Evolutionary conservation across 2,329 filamentous ascomycete genomes (phyloP).

Genomic region (Cladosporium sp.): DNA sequence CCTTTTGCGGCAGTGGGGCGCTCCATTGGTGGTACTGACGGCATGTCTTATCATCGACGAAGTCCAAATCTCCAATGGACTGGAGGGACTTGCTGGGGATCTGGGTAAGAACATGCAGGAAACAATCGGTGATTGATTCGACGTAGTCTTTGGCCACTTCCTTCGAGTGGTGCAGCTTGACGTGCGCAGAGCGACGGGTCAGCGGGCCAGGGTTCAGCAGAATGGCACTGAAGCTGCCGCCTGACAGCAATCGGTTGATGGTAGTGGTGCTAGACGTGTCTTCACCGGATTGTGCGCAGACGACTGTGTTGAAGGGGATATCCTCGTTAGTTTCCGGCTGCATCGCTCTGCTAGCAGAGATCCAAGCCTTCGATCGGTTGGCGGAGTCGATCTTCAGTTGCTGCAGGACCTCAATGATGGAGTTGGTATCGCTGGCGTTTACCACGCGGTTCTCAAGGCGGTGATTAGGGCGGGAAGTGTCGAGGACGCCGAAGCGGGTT

Average conservation of each 20-base stretch:
- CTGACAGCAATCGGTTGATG: constrained; percentile 6
- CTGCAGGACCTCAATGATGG: constrained; percentile 1
- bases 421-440: neutral
- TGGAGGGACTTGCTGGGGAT: neutral
- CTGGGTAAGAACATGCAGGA: constrained; percentile 6
- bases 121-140: constrained; percentile 6
- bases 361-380: neutral
- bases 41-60: constrained; percentile 7
- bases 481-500: constrained; percentile 4
- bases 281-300: constrained; percentile 4
- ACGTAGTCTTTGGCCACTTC: neutral
- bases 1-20: neutral
- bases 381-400: constrained; percentile 6
- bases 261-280: neutral
- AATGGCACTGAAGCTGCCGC: constrained; percentile 5
- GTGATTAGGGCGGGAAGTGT: neutral
- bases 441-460: constrained; percentile 2
- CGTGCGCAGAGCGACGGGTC: constrained; percentile 4
- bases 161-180: constrained; percentile 10
- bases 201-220: neutral
- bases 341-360: neutral
- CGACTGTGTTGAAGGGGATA: constrained; percentile 6
- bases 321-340: neutral
- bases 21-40: neutral
- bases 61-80: constrained; percentile 6